Percentiles rank a stretch among this genome's conserved stretches.
Conservation (phyloP, 306 rosid genomes). For the Hylodesmum podocarpum region DNA sequence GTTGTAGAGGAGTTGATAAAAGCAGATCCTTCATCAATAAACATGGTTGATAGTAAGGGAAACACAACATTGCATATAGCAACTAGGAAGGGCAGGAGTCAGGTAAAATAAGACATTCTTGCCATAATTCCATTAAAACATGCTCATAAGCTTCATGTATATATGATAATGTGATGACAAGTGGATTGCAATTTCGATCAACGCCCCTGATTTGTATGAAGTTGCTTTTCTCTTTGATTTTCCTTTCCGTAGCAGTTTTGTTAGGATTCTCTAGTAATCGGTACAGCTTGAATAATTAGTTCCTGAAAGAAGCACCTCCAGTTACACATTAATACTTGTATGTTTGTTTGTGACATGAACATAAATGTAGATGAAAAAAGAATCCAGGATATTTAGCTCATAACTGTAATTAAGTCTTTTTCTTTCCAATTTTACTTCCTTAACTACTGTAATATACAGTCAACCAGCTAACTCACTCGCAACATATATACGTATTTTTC, state of each 20-base stretch:
- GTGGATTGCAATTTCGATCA: neutral
- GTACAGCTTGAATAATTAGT: neutral
- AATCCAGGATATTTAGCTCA: neutral
- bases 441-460: too few species aligned
- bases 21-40: slow-evolving; percentile 57
- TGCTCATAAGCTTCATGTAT: neutral
- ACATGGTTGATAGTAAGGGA: slow-evolving; percentile 78
- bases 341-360: neutral
- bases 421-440: too few species aligned
- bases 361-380: neutral
- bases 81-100: slow-evolving; percentile 72
- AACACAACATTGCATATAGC: slow-evolving; percentile 88
- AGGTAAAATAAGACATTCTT: slow-evolving; percentile 47
- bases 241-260: neutral
- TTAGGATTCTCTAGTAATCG: neutral
- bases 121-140: neutral
- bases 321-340: neutral
- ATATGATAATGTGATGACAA: neutral
- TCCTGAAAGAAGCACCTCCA: neutral
- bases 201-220: neutral
- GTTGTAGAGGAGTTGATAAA: slow-evolving; percentile 71
- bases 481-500: too few species aligned
- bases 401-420: too few species aligned
- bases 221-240: neutral
- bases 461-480: too few species aligned